Percentiles rank a stretch among this genome's conserved stretches.
Conservation (phyloP, 2,329 filamentous ascomycete genomes). For the Macroventuria anomochaeta region DNA sequence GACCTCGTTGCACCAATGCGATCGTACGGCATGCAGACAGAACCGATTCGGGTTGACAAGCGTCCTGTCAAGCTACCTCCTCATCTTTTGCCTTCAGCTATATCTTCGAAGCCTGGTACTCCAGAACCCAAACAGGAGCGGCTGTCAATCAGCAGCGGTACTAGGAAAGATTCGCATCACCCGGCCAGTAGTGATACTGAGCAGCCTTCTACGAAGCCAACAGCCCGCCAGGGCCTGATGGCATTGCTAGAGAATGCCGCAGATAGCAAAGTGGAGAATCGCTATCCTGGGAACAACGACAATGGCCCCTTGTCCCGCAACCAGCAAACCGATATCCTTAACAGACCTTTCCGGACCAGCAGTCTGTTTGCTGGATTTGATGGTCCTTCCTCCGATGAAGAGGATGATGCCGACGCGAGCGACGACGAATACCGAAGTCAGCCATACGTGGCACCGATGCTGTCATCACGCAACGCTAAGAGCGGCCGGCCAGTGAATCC, state of each 20-base stretch:
- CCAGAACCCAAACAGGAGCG: conserved; percentile 36
- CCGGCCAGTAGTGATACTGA: conserved; percentile 18
- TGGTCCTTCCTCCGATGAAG: conserved; percentile 62
- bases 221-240: conserved; percentile 40
- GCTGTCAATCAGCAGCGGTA: conserved; percentile 2
- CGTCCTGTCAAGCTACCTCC: conserved; percentile 75
- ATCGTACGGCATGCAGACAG: conserved; percentile 78
- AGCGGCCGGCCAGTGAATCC: conserved; percentile 53
- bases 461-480: conserved; percentile 56
- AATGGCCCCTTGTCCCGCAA: conserved; percentile 71
- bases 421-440: conserved; percentile 67
- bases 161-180: conserved; percentile 27
- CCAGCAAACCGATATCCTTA: conserved; percentile 63
- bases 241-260: conserved; percentile 38
- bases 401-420: conserved; percentile 66
- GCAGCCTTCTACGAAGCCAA: conserved; percentile 23
- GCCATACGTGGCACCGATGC: conserved; percentile 53
- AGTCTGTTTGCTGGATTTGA: conserved; percentile 90
- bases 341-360: conserved; percentile 76
- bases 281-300: conserved; percentile 81
- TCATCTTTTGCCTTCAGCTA: conserved; percentile 79
- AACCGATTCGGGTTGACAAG: conserved; percentile 85
- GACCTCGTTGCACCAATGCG: conserved; percentile 55
- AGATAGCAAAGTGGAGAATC: conserved; percentile 60
- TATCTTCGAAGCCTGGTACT: conserved; percentile 61